Percentiles rank a stretch among this genome's conserved stretches.
These are phyloP conservation scores for Platismatia glauca DNA, from an alignment of 495 filamentous ascomycete species.

Conservation along the genomic window DNA sequence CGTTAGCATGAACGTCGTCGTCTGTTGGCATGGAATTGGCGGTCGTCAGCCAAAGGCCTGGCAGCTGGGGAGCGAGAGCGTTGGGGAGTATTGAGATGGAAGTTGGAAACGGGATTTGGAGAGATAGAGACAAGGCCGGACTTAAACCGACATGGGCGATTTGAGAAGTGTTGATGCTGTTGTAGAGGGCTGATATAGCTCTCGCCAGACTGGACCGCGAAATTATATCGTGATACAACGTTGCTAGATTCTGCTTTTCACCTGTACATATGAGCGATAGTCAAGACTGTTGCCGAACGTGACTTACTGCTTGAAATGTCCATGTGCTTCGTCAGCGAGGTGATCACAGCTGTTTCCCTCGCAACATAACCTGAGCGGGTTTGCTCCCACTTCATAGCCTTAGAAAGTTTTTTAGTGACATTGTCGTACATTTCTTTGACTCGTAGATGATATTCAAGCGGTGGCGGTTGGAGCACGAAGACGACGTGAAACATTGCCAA, in stretches of 20 bases:
- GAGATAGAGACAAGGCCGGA: slow-evolving; percentile 54
- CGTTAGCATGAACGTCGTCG: slow-evolving; percentile 53
- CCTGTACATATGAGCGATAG: slow-evolving; percentile 13
- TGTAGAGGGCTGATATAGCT: slow-evolving; percentile 72
- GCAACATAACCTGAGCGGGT: slow-evolving; percentile 79
- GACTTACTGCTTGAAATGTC: slow-evolving; percentile 63
- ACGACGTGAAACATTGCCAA: slow-evolving; percentile 98
- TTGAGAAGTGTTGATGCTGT: slow-evolving; percentile 68
- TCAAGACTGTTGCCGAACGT: not conserved
- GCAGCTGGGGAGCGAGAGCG: slow-evolving; percentile 51
- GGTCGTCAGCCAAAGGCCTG: slow-evolving; percentile 77
- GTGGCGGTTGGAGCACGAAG: slow-evolving; percentile 75
- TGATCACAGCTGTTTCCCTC: slow-evolving; percentile 72
- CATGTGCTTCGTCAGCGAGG: slow-evolving; percentile 60
- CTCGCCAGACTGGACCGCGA: slow-evolving; percentile 68
- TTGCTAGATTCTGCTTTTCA: slow-evolving; percentile 11
- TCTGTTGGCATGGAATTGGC: slow-evolving; percentile 60
- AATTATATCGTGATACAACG: slow-evolving; percentile 51
- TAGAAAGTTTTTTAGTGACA: slow-evolving; percentile 80
- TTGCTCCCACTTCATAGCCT: slow-evolving; percentile 85
- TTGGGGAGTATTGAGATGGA: slow-evolving; percentile 65
- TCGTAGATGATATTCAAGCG: slow-evolving; percentile 63
- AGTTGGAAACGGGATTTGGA: slow-evolving; percentile 77
- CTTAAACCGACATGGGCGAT: slow-evolving; percentile 66
- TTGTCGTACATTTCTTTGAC: slow-evolving; percentile 76